Conservation (phyloP, 2,329 filamentous ascomycete species). For the Xylaria sp. region DNA sequence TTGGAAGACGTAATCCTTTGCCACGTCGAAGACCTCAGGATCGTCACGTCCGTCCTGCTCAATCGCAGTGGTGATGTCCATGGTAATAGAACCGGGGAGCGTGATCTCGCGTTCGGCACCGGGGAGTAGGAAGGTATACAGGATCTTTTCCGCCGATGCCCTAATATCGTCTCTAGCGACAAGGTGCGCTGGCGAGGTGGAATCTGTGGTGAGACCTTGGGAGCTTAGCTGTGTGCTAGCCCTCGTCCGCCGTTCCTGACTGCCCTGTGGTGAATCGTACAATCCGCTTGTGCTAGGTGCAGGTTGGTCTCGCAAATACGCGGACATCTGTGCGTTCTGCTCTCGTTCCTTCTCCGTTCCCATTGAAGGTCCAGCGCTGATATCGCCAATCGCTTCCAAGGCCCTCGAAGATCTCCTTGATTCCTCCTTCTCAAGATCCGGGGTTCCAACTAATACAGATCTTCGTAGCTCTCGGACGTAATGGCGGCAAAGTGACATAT, state of each 20-base stretch:
- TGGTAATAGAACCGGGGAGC: slow-evolving; percentile 85
- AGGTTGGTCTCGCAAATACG: slow-evolving; percentile 79
- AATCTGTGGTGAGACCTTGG: slow-evolving; percentile 75
- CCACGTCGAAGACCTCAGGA: slow-evolving; percentile 95
- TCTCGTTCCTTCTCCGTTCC: slow-evolving; percentile 77
- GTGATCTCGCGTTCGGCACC: slow-evolving; percentile 98
- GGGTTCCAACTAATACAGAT: slow-evolving; percentile 92
- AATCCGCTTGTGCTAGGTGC: slow-evolving; percentile 58
- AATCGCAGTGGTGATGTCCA: slow-evolving; percentile 86
- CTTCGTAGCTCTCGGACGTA: slow-evolving; percentile 95
- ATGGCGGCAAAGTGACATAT: slow-evolving; percentile 97
- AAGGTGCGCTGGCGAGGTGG: slow-evolving; percentile 83
- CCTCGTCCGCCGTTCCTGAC: slow-evolving; percentile 58
- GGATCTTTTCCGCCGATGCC: slow-evolving; percentile 94
- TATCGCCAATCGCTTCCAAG: slow-evolving; percentile 77
- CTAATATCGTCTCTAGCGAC: slow-evolving; percentile 91
- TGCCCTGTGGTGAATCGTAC: slow-evolving; percentile 67
- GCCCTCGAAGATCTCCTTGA: slow-evolving; percentile 88
- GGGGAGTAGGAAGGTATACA: slow-evolving; percentile 96
- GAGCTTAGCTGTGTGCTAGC: slow-evolving; percentile 68
- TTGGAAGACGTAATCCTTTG: slow-evolving; percentile 99
- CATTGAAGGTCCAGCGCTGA: slow-evolving; percentile 70
- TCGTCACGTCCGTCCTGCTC: slow-evolving; percentile 94
- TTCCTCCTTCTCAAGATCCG: slow-evolving; percentile 82
- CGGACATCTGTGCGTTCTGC: slow-evolving; percentile 90